phyloP scores from a whole-genome alignment of 2,329 filamentous ascomycete species.

The Calonectria pauciramosa region DNA sequence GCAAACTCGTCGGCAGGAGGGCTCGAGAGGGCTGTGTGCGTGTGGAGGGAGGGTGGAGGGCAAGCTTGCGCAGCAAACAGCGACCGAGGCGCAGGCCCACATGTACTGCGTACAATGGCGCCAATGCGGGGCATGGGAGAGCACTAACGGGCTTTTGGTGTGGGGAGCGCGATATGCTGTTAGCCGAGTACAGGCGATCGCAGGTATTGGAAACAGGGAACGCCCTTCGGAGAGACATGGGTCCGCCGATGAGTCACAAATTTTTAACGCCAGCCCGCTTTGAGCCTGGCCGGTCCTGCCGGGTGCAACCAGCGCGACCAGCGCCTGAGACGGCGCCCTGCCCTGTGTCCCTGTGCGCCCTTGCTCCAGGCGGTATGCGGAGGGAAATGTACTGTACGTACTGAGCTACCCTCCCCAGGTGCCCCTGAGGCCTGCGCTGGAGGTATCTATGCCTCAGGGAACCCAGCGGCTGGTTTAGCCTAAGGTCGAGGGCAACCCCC shows the following conservation, averaged over 20 bases:
- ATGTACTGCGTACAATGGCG: slow-evolving; percentile 29
- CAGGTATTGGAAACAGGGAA: slow-evolving; percentile 34
- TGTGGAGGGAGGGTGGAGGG: not conserved
- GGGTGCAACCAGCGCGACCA: slow-evolving; percentile 38
- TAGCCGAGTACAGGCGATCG: slow-evolving; percentile 24
- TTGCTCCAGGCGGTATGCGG: slow-evolving; percentile 14
- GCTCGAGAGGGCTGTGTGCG: slow-evolving; percentile 43
- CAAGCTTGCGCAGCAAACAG: slow-evolving; percentile 6
- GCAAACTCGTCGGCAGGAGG: slow-evolving; percentile 43
- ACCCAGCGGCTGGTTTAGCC: not conserved
- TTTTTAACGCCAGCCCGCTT: slow-evolving; percentile 46
- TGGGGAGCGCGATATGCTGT: not conserved
- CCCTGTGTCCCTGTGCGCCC: slow-evolving; percentile 11
- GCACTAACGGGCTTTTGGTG: slow-evolving; percentile 28
- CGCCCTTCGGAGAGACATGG: slow-evolving; percentile 47
- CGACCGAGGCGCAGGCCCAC: slow-evolving; percentile 6
- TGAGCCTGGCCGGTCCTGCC: slow-evolving; percentile 45
- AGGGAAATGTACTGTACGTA: slow-evolving; percentile 3
- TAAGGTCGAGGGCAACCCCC: not conserved
- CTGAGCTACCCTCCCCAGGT: not conserved
- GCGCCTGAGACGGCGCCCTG: slow-evolving; percentile 40
- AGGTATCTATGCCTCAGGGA: not conserved
- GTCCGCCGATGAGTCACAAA: slow-evolving; percentile 53
- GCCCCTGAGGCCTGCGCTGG: not conserved
- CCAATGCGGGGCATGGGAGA: slow-evolving; percentile 39